Evolutionary conservation across 768 basidiomycete species (phyloP).

Genomic region (Leccinum rimulosum): DNA sequence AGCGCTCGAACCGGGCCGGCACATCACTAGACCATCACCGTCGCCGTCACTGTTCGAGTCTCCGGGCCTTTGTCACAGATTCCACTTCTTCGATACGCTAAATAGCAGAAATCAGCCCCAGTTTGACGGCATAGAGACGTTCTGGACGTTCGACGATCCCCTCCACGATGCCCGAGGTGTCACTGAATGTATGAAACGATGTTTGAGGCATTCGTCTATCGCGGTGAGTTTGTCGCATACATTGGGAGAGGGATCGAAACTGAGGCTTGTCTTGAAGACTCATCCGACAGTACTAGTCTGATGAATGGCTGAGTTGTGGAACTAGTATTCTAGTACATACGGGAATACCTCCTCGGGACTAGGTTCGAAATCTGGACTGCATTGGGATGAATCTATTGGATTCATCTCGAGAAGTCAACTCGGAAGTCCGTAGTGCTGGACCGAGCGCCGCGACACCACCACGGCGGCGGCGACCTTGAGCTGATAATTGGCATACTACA

Average conservation of each 20-base stretch:
- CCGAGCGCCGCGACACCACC: background rate
- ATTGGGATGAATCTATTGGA: background rate
- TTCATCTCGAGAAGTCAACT: background rate
- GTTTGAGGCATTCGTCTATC: slow-evolving; percentile 64
- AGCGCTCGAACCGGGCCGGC: too few relatives aligned
- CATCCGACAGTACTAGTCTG: background rate
- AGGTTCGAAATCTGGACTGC: background rate
- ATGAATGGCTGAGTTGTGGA: background rate
- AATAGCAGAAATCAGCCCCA: slow-evolving; percentile 79
- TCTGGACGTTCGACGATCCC: slow-evolving; percentile 87
- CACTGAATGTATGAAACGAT: slow-evolving; percentile 81
- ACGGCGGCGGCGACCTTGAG: too few relatives aligned
- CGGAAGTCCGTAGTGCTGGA: background rate
- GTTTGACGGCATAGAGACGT: slow-evolving; percentile 76
- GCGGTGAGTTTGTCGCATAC: slow-evolving; percentile 18
- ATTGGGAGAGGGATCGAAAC: background rate
- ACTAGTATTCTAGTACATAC: background rate
- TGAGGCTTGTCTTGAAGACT: background rate
- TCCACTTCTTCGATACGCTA: slow-evolving; percentile 57
- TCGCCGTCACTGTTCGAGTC: too few relatives aligned
- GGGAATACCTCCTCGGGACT: background rate
- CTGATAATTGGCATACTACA: background rate
- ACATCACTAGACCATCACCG: too few relatives aligned
- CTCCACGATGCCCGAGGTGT: slow-evolving; percentile 45
- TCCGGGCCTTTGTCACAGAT: background rate